Conservation (phyloP, 805 yeast genomes). For the Yamadazyma philogaea region DNA sequence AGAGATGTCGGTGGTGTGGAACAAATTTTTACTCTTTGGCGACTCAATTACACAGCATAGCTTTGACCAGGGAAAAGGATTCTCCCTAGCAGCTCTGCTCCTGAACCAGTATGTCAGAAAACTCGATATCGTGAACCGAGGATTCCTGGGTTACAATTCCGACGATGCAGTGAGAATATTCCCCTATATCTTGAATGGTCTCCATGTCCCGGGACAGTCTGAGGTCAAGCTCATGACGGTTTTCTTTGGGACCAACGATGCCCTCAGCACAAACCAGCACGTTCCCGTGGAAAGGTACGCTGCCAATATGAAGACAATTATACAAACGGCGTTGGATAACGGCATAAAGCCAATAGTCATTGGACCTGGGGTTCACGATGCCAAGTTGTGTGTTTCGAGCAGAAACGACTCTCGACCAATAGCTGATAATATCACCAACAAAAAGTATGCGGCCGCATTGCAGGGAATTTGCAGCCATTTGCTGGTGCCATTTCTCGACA, state of each 20-base stretch:
- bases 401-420: constrained; percentile 20
- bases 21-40: constrained; percentile 61
- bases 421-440: constrained; percentile 40
- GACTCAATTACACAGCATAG: constrained; percentile 67
- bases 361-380: constrained; percentile 60
- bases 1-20: constrained; percentile 11
- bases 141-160: constrained; percentile 74
- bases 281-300: constrained; percentile 52
- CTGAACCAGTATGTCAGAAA: constrained; percentile 51
- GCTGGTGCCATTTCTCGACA: constrained; percentile 57
- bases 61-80: constrained; percentile 36
- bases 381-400: constrained; percentile 16
- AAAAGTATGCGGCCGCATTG: constrained; percentile 51
- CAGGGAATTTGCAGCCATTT: constrained; percentile 41
- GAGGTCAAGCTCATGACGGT: constrained; percentile 48
- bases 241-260: constrained; percentile 83
- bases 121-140: constrained; percentile 69
- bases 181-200: constrained; percentile 46
- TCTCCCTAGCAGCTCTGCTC: constrained; percentile 51
- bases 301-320: constrained; percentile 46
- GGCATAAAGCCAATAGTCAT: constrained; percentile 55
- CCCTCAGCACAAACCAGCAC: constrained; percentile 27
- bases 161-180: constrained; percentile 48
- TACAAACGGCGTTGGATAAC: constrained; percentile 35
- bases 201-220: constrained; percentile 16